Conservation (phyloP, 805 yeast species). For the Ogataea salicorniae region DNA sequence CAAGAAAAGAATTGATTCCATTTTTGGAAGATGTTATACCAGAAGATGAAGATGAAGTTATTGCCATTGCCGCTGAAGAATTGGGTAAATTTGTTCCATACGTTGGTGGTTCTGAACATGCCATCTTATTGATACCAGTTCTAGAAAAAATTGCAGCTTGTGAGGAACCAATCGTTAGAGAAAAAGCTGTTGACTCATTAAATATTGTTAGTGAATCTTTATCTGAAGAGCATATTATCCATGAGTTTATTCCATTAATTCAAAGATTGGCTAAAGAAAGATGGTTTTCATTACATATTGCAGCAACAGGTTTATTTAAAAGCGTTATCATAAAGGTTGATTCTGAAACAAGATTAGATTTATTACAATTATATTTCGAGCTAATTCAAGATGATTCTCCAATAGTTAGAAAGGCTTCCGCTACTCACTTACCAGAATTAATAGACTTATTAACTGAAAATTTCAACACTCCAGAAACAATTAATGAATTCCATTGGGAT, state of each 20-base stretch:
- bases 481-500: slow-evolving; percentile 66
- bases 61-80: slow-evolving; percentile 88
- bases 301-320: slow-evolving; percentile 84
- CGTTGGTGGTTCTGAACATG: slow-evolving; percentile 76
- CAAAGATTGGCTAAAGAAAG: slow-evolving; percentile 77
- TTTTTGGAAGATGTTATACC: slow-evolving; percentile 85
- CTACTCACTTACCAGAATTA: slow-evolving; percentile 70
- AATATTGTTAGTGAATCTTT: slow-evolving; percentile 64
- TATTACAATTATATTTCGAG: slow-evolving; percentile 63
- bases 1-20: slow-evolving; percentile 84
- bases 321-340: slow-evolving; percentile 59
- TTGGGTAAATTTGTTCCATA: slow-evolving; percentile 82
- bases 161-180: slow-evolving; percentile 95
- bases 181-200: slow-evolving; percentile 84
- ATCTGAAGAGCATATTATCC: slow-evolving; percentile 55
- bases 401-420: slow-evolving; percentile 96
- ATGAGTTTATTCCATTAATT: slow-evolving; percentile 69
- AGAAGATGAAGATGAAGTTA: slow-evolving; percentile 98
- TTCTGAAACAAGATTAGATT: slow-evolving; percentile 48
- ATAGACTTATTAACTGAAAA: slow-evolving; percentile 47
- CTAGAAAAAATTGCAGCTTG: slow-evolving; percentile 82
- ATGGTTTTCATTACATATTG: slow-evolving; percentile 92
- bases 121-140: slow-evolving; percentile 56
- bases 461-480: slow-evolving; percentile 34
- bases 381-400: slow-evolving; percentile 90